phyloP scores from a whole-genome alignment of 2,329 filamentous ascomycete species.

The Diaporthe velutina region DNA sequence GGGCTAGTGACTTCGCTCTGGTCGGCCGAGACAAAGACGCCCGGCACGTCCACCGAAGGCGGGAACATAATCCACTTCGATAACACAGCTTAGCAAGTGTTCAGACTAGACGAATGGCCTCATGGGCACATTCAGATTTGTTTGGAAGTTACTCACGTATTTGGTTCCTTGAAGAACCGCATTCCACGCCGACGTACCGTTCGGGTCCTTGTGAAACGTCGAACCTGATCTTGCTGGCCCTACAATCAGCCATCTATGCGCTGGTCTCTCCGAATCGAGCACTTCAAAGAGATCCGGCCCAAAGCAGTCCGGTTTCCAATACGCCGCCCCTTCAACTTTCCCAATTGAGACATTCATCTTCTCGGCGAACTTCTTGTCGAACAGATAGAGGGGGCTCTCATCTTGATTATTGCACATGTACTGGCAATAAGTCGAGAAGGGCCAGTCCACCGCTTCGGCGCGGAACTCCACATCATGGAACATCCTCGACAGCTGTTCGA shows the following conservation, averaged over 20 bases:
- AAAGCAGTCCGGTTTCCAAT: conserved; percentile 88
- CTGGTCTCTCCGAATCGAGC: conserved; percentile 82
- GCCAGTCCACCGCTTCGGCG: conserved; percentile 95
- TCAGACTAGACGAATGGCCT: background rate
- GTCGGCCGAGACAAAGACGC: conserved; percentile 90
- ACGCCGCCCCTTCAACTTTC: conserved; percentile 64
- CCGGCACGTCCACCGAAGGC: conserved; percentile 81
- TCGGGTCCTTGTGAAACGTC: conserved; percentile 91
- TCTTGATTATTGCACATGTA: conserved; percentile 87
- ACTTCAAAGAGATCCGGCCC: conserved; percentile 88
- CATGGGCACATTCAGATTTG: background rate
- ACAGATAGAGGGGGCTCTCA: conserved; percentile 92
- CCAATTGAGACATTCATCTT: conserved; percentile 84
- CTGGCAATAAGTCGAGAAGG: conserved; percentile 80
- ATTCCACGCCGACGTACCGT: conserved; percentile 88
- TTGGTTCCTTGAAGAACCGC: conserved; percentile 90
- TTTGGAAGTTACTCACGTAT: conserved; percentile 63
- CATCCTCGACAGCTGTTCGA: conserved; percentile 72
- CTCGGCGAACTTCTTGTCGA: conserved; percentile 87
- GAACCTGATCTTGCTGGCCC: conserved; percentile 89
- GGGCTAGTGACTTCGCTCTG: conserved; percentile 94
- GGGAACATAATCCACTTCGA: conserved; percentile 93
- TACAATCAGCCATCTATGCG: conserved; percentile 93
- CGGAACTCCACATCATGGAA: conserved; percentile 81
- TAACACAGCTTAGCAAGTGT: background rate